These are phyloP conservation scores for Nymphaea colorata DNA, from an alignment of 164 flowering plant genomes.

Conservation along the genomic window DNA sequence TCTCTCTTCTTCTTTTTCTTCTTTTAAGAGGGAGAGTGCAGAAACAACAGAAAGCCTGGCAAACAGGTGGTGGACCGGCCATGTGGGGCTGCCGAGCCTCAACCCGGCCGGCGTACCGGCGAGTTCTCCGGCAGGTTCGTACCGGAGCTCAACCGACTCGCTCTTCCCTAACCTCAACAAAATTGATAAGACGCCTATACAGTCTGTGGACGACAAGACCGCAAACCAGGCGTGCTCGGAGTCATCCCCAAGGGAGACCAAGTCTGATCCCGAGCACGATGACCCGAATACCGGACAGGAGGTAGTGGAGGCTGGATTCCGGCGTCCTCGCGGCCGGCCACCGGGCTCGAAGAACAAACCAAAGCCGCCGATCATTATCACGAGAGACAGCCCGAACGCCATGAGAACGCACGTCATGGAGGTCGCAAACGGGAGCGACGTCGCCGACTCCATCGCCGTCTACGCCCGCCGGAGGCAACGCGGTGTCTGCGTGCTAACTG, in stretches of 20 bases:
- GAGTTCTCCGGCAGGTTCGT: neutral
- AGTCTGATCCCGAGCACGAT: constrained; percentile 1
- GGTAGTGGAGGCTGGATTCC: constrained; percentile 42
- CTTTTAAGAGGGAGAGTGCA: neutral
- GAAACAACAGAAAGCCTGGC: constrained; percentile 25
- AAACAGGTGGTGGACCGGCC: constrained; percentile 69
- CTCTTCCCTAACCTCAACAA: neutral
- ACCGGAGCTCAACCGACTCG: neutral
- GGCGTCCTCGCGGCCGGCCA: constrained; percentile 62
- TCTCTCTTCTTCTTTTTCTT: neutral
- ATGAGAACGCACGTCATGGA: constrained; percentile 76
- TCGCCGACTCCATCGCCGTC: constrained; percentile 52
- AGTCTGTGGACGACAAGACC: neutral
- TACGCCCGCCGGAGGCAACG: constrained; percentile 59
- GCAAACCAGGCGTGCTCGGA: neutral
- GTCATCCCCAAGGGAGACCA: neutral
- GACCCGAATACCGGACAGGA: constrained; percentile 1
- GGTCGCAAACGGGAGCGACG: constrained; percentile 48
- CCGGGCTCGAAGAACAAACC: constrained; percentile 66
- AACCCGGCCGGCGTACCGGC: constrained; percentile 22
- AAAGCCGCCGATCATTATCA: constrained; percentile 66
- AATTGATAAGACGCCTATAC: neutral
- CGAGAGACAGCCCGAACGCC: constrained; percentile 73
- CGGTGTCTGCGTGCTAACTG: constrained; percentile 71
- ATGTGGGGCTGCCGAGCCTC: constrained; percentile 34